Evolutionary conservation across 2,329 filamentous ascomycete species (phyloP).

Genomic region (Byssoonygena ceratinophila): DNA sequence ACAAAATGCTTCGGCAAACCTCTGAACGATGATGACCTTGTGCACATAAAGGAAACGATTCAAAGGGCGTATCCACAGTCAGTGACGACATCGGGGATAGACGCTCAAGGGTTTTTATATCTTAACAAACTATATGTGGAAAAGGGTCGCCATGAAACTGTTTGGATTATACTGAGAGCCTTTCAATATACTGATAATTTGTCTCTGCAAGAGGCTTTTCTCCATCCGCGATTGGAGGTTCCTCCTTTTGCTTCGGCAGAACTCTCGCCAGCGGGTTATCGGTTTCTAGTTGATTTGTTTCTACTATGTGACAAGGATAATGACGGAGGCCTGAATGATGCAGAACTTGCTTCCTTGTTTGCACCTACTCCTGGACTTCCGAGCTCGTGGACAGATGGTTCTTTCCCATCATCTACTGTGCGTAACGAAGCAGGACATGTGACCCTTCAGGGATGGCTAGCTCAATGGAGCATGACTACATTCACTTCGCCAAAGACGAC

Average conservation of each 20-base stretch:
- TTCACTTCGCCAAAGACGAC: slow-evolving; percentile 93
- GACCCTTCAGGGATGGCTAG: slow-evolving; percentile 93
- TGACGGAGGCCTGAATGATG: slow-evolving; percentile 80
- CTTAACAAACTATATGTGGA: slow-evolving; percentile 95
- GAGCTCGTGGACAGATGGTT: slow-evolving; percentile 73
- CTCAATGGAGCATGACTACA: slow-evolving; percentile 99
- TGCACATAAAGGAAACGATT: slow-evolving; percentile 84
- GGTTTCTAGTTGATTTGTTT: slow-evolving; percentile 96
- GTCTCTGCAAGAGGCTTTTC: slow-evolving; percentile 78
- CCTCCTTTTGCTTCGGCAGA: slow-evolving; percentile 87
- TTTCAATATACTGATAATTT: slow-evolving; percentile 95
- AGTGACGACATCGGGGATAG: slow-evolving; percentile 60
- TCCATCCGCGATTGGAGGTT: slow-evolving; percentile 89
- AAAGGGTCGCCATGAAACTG: slow-evolving; percentile 93
- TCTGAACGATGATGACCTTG: slow-evolving; percentile 66
- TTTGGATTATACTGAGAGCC: slow-evolving; percentile 91
- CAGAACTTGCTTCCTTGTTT: slow-evolving; percentile 76
- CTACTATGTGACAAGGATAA: slow-evolving; percentile 95
- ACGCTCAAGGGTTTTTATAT: slow-evolving; percentile 71
- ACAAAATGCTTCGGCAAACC: slow-evolving; percentile 84
- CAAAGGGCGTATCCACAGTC: slow-evolving; percentile 55
- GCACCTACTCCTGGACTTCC: slow-evolving; percentile 86
- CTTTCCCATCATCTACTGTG: slow-evolving; percentile 86
- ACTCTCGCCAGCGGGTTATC: slow-evolving; percentile 84
- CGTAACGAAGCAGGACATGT: slow-evolving; percentile 92